Conservation (phyloP, 2,329 filamentous ascomycete genomes). For the Trichoderma sp. region DNA sequence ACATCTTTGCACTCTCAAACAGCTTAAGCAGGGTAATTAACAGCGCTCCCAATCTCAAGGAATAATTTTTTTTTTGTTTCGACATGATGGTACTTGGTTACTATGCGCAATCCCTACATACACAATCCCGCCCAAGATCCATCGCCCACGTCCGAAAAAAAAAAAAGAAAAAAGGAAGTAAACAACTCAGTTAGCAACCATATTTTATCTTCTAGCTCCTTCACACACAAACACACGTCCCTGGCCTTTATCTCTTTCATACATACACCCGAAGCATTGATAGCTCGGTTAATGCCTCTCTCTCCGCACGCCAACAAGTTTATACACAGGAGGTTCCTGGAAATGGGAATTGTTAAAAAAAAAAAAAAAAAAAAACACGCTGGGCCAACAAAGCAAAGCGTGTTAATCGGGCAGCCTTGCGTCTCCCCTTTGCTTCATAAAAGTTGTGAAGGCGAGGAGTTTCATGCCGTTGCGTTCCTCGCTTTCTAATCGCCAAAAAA, state of each 20-base stretch:
- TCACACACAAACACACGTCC: conserved; percentile 1
- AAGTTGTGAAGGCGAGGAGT: conserved; percentile 18
- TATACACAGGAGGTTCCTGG: conserved; percentile 22
- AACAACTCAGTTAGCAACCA: conserved; percentile 37
- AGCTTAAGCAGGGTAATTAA: neutral
- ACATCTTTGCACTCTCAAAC: neutral
- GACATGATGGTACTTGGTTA: conserved; percentile 34
- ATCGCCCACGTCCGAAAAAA: conserved; percentile 31
- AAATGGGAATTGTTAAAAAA: conserved; percentile 19
- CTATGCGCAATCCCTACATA: conserved; percentile 39
- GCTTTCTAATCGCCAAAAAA: conserved; percentile 33
- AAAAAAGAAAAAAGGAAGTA: conserved; percentile 31
- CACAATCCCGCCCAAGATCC: conserved; percentile 31
- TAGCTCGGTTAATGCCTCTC: conserved; percentile 14
- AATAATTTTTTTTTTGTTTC: neutral
- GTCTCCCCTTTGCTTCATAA: conserved; percentile 10
- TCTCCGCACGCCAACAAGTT: conserved; percentile 16
- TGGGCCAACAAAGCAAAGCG: conserved; percentile 8
- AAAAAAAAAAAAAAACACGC: conserved; percentile 14
- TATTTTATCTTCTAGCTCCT: conserved; percentile 27
- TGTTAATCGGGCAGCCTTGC: conserved; percentile 1
- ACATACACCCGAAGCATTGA: conserved; percentile 20
- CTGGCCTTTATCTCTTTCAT: conserved; percentile 20
- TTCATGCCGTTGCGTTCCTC: conserved; percentile 21
- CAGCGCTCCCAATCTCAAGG: conserved; percentile 12